A percentile compares a stretch with the other conserved stretches of the same genome.
Evolutionary conservation across 441 rosid genomes (phyloP).

Genomic region (Oxalis stricta): DNA sequence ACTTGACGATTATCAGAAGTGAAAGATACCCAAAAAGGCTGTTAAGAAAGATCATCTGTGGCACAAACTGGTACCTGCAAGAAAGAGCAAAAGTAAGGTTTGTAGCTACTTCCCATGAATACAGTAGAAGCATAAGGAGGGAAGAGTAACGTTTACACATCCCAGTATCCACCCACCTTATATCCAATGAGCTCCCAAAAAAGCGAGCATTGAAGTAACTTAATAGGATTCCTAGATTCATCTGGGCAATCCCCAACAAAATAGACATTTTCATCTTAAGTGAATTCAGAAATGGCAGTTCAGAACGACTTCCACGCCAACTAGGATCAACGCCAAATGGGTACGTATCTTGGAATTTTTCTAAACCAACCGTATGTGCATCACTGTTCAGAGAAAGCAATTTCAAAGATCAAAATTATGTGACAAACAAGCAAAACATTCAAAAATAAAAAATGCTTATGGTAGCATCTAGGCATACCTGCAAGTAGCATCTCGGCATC

Average conservation of each 20-base stretch:
- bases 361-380: conserved; percentile 54
- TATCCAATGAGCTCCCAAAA: conserved; percentile 58
- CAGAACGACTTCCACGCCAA: conserved; percentile 98
- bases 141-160: not conserved
- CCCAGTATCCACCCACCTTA: conserved; percentile 37
- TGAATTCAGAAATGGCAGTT: conserved; percentile 85
- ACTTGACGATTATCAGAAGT: conserved; percentile 76
- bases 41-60: conserved; percentile 91
- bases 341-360: conserved; percentile 69
- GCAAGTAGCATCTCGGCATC: conserved; percentile 70
- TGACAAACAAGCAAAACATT: too few species aligned
- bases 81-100: conserved; percentile 15
- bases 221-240: conserved; percentile 77
- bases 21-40: conserved; percentile 89
- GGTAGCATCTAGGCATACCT: conserved; percentile 45
- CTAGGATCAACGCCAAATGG: conserved; percentile 98
- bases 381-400: conserved; percentile 39
- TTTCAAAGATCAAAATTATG: not conserved
- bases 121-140: conserved; percentile 1
- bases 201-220: conserved; percentile 89
- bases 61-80: conserved; percentile 87
- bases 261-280: conserved; percentile 99
- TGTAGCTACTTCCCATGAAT: conserved; percentile 5
- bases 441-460: too few species aligned
- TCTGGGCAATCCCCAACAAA: conserved; percentile 77